These are phyloP conservation scores for Fusarium musae DNA, from an alignment of 2,329 filamentous ascomycete genomes.

Conservation along the genomic window DNA sequence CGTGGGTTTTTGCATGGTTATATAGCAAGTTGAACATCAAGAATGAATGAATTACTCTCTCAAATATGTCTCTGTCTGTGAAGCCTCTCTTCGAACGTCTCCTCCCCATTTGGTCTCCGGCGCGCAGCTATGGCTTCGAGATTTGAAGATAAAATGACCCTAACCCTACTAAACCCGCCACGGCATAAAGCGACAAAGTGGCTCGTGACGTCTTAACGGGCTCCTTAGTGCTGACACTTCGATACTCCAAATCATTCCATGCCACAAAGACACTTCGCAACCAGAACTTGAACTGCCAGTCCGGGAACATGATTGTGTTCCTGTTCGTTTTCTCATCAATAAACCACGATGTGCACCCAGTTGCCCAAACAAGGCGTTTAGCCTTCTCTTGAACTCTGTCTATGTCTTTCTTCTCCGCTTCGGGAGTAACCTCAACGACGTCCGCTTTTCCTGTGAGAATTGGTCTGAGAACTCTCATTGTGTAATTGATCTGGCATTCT, in stretches of 20 bases:
- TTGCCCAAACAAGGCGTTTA: constrained; percentile 58
- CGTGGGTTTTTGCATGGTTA: constrained; percentile 9
- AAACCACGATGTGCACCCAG: constrained; percentile 64
- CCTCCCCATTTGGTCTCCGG: too few species aligned
- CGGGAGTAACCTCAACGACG: constrained; percentile 47
- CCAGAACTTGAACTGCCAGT: constrained; percentile 63
- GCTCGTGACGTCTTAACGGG: accelerated
- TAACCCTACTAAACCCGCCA: background rate
- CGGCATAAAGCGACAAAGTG: background rate
- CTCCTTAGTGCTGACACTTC: background rate
- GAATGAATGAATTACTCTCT: background rate
- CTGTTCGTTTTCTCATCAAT: constrained; percentile 57
- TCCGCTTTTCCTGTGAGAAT: constrained; percentile 46
- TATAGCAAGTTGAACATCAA: constrained; percentile 8
- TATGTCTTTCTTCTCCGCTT: constrained; percentile 40
- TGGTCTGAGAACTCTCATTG: constrained; percentile 49
- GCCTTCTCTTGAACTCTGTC: constrained; percentile 54
- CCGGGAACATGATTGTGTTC: constrained; percentile 64
- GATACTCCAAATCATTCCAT: constrained; percentile 50
- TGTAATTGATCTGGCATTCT: constrained; percentile 63
- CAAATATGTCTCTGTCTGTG: background rate
- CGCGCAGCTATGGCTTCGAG: background rate
- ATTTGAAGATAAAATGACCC: background rate
- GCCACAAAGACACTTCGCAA: constrained; percentile 57
- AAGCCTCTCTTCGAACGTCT: background rate